Percentiles rank a stretch among this genome's conserved stretches.
Conservation (phyloP, 192 early-diverging fungal genomes). For the Martensiomyces pterosporus region DNA sequence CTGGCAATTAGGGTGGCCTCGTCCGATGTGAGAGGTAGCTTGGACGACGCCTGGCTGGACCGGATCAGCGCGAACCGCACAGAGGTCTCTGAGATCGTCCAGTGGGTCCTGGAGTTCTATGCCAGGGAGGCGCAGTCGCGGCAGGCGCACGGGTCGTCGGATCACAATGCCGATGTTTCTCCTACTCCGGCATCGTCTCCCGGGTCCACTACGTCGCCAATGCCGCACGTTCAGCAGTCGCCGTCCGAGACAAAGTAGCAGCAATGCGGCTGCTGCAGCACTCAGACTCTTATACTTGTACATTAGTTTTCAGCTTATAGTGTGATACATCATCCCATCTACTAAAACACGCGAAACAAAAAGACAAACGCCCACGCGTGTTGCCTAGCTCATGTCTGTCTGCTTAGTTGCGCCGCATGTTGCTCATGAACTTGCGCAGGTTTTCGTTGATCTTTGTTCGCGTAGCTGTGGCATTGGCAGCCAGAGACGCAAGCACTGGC, state of each 20-base stretch:
- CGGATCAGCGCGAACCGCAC: slow-evolving; percentile 9
- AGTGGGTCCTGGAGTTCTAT: slow-evolving; percentile 46
- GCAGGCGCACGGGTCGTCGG: not conserved
- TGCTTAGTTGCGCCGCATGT: slow-evolving; percentile 30
- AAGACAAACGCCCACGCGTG: not conserved
- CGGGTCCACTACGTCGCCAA: slow-evolving; percentile 3
- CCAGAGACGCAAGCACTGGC: slow-evolving; percentile 32
- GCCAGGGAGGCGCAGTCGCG: slow-evolving; percentile 34
- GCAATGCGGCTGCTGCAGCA: too few relatives aligned
- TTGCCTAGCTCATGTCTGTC: too few relatives aligned
- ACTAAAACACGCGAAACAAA: too few relatives aligned
- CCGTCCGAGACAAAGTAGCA: too few relatives aligned
- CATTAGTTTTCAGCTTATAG: too few relatives aligned
- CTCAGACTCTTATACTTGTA: too few relatives aligned
- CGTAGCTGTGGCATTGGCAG: slow-evolving; percentile 43
- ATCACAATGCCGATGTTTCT: not conserved
- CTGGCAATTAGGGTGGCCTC: slow-evolving; percentile 31
- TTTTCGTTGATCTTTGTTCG: slow-evolving; percentile 47
- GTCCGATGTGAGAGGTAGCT: not conserved
- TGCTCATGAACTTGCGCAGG: slow-evolving; percentile 49
- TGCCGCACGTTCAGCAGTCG: too few relatives aligned
- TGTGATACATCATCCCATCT: too few relatives aligned
- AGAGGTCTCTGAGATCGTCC: slow-evolving; percentile 18
- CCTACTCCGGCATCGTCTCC: not conserved
- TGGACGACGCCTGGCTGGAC: slow-evolving; percentile 26